Percentiles rank a stretch among this genome's conserved stretches.
phyloP scores from a whole-genome alignment of 352 stramenopile species.

The Phytopythium delawarense region DNA sequence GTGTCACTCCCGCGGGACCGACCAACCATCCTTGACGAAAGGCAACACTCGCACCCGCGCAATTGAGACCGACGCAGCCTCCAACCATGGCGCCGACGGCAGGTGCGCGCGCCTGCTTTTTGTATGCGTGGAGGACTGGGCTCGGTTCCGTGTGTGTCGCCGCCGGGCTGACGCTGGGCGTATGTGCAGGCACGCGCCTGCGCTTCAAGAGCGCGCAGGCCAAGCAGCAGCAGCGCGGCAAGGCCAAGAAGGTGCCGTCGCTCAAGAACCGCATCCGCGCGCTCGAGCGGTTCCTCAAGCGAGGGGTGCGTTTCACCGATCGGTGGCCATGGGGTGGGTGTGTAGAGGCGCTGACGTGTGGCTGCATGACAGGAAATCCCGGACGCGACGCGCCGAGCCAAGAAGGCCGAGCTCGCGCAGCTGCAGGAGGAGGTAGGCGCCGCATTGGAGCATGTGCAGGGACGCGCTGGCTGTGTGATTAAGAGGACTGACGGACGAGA shows the following conservation, averaged over 20 bases:
- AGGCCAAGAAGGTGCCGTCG: slow-evolving; percentile 67
- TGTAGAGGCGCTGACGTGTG: not conserved
- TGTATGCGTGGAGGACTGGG: not conserved
- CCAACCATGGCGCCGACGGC: slow-evolving; percentile 51
- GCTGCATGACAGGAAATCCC: slow-evolving; percentile 24
- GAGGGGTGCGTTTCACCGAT: slow-evolving; percentile 26
- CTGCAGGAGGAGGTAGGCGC: slow-evolving; percentile 33
- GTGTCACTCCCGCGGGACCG: slow-evolving; percentile 4
- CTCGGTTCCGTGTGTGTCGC: not conserved
- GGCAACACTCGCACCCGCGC: too few species aligned
- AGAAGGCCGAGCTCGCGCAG: slow-evolving; percentile 47
- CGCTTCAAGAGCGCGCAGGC: slow-evolving; percentile 57
- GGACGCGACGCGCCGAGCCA: slow-evolving; percentile 35
- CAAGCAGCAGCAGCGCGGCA: slow-evolving; percentile 39
- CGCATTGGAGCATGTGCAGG: not conserved
- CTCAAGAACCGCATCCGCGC: slow-evolving; percentile 83
- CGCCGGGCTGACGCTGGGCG: not conserved
- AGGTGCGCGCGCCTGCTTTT: slow-evolving; percentile 12
- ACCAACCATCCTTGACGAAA: slow-evolving; percentile 7
- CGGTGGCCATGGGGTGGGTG: not conserved
- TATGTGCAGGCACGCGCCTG: slow-evolving; percentile 50
- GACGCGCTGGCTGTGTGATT: not conserved
- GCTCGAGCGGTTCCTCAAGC: slow-evolving; percentile 75
- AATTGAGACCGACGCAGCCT: not conserved
- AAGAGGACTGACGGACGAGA: not conserved